phyloP scores from a whole-genome alignment of 1,284 basidiomycete species.

The Cryptococcus sp. region DNA sequence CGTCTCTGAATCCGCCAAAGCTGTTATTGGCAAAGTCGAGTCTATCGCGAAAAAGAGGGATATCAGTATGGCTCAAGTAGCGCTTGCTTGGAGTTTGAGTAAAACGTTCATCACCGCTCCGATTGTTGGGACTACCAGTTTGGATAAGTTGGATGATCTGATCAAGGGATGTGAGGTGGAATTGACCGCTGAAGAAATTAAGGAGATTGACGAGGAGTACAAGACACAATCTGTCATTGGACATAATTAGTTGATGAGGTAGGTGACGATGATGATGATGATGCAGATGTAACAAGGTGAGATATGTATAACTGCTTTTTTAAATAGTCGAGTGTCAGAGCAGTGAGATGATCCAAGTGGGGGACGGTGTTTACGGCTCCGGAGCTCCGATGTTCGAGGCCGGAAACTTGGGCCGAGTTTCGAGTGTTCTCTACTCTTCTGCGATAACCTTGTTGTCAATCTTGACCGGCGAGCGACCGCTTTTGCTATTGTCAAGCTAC shows the following conservation, averaged over 20 bases:
- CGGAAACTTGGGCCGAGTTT: too few species aligned
- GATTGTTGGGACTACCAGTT: slow-evolving; percentile 29
- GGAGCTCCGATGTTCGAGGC: too few species aligned
- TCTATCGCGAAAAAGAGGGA: slow-evolving; percentile 54
- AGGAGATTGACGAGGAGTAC: slow-evolving; percentile 19
- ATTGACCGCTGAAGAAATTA: slow-evolving; percentile 24
- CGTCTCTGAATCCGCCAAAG: slow-evolving; percentile 56
- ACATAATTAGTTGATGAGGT: not conserved
- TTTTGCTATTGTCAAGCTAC: too few species aligned
- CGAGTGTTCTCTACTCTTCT: too few species aligned
- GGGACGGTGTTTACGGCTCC: too few species aligned
- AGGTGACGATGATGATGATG: too few species aligned
- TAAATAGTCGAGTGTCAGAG: too few species aligned
- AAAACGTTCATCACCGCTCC: slow-evolving; percentile 30
- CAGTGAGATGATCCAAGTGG: too few species aligned
- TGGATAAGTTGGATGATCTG: slow-evolving; percentile 32
- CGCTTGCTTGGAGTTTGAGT: slow-evolving; percentile 25
- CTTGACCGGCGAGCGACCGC: too few species aligned
- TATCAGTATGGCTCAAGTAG: slow-evolving; percentile 56
- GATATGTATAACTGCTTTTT: too few species aligned
- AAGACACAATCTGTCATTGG: not conserved
- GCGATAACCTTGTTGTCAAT: too few species aligned
- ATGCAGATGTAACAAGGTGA: too few species aligned
- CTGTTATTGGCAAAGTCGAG: slow-evolving; percentile 58
- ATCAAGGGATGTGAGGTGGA: slow-evolving; percentile 23